phyloP scores from a whole-genome alignment of 768 basidiomycete species.

The Tylopilus vinaceipallidus region DNA sequence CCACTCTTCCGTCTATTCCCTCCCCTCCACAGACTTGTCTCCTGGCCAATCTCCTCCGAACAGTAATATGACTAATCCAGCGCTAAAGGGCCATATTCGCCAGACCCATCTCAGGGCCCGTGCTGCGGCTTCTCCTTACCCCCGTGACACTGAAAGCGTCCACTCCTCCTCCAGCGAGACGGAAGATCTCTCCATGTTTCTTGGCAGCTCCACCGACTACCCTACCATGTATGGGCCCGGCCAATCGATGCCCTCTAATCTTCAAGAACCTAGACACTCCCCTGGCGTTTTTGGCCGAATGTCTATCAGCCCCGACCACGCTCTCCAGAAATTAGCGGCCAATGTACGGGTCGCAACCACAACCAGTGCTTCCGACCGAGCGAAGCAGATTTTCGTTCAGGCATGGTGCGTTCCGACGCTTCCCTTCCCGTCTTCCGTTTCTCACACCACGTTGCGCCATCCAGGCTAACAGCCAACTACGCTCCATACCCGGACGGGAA shows the following conservation, averaged over 20 bases:
- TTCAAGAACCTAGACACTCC: slow-evolving; percentile 53
- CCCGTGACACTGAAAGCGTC: slow-evolving; percentile 81
- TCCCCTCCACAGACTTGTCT: slow-evolving; percentile 40
- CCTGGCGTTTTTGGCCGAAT: slow-evolving; percentile 76
- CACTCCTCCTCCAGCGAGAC: slow-evolving; percentile 87
- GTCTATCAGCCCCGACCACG: slow-evolving; percentile 73
- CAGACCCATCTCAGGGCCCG: slow-evolving; percentile 77
- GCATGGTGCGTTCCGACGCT: slow-evolving; percentile 63
- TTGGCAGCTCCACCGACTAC: slow-evolving; percentile 60
- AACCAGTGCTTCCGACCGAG: slow-evolving; percentile 86
- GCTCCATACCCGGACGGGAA: slow-evolving; percentile 90
- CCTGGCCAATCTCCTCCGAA: slow-evolving; percentile 70
- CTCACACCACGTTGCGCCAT: slow-evolving; percentile 18
- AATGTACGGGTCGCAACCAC: slow-evolving; percentile 88
- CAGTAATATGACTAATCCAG: slow-evolving; percentile 69
- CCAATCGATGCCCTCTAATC: slow-evolving; percentile 39
- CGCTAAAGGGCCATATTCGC: slow-evolving; percentile 74
- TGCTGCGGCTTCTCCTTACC: slow-evolving; percentile 80
- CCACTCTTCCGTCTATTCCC: slow-evolving; percentile 44
- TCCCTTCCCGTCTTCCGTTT: slow-evolving; percentile 14
- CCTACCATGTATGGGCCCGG: slow-evolving; percentile 58
- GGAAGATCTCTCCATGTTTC: slow-evolving; percentile 83
- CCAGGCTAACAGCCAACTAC: slow-evolving; percentile 87
- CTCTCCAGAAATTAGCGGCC: slow-evolving; percentile 80
- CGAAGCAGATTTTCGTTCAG: slow-evolving; percentile 91